phyloP scores from a whole-genome alignment of 2,329 filamentous ascomycete species.

The Ustulina deusta region DNA sequence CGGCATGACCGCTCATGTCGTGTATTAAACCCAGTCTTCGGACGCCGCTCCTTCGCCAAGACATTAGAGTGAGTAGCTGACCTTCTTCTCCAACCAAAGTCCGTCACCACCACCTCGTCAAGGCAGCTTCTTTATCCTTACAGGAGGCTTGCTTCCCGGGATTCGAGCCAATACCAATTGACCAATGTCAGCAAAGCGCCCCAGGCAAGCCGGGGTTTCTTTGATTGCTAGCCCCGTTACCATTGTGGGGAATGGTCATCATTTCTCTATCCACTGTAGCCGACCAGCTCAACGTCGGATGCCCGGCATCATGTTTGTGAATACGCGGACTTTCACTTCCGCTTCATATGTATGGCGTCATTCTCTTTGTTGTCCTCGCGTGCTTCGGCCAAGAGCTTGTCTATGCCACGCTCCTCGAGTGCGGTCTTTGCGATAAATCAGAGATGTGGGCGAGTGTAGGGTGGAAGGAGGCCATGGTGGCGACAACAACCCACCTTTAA shows the following conservation, averaged over 20 bases:
- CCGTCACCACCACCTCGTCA: neutral
- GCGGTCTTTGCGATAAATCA: constrained; percentile 70
- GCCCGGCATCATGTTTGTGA: constrained; percentile 38
- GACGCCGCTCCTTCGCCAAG: constrained; percentile 26
- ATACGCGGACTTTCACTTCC: constrained; percentile 50
- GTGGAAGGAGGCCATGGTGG: neutral
- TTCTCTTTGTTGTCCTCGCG: constrained; percentile 90
- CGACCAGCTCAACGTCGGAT: constrained; percentile 30
- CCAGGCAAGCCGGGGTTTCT: neutral
- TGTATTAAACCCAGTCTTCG: constrained; percentile 24
- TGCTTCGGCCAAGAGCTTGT: constrained; percentile 91
- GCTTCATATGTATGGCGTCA: constrained; percentile 75
- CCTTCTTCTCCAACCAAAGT: constrained; percentile 4
- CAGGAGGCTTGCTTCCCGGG: neutral
- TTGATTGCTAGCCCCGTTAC: constrained; percentile 16
- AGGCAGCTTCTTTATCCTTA: constrained; percentile 16
- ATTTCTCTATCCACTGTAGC: constrained; percentile 7
- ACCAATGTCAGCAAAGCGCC: constrained; percentile 15
- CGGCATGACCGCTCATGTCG: constrained; percentile 13
- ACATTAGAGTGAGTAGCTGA: constrained; percentile 9
- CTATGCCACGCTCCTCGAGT: constrained; percentile 89
- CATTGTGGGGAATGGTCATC: constrained; percentile 18
- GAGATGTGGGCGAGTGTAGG: constrained; percentile 14
- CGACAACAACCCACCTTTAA: constrained; percentile 72
- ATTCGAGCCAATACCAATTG: constrained; percentile 11